Conservation (phyloP, 129 eudicot genomes). For the Arctium minus region DNA sequence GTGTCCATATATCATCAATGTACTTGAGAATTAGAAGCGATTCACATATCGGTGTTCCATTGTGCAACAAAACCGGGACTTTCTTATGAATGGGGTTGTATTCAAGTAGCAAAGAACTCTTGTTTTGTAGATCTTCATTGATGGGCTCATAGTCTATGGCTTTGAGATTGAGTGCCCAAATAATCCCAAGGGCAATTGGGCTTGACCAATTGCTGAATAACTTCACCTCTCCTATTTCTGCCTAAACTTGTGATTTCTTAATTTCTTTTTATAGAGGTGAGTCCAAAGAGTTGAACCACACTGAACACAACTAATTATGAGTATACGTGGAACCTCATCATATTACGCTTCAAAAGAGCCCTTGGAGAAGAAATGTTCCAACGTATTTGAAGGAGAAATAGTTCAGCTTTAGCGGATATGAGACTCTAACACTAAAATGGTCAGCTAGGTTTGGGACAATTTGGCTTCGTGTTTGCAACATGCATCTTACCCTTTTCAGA, state of each 20-base stretch:
- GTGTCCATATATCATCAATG: conserved; percentile 53
- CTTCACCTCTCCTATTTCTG: conserved; percentile 47
- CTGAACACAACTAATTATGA: no score
- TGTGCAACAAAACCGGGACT: conserved; percentile 59
- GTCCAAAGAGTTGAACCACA: background rate
- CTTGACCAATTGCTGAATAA: conserved; percentile 69
- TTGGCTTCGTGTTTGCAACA: background rate
- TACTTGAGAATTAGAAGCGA: conserved; percentile 47
- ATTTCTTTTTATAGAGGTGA: background rate
- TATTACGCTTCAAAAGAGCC: background rate
- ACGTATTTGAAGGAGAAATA: background rate
- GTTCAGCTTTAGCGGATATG: background rate
- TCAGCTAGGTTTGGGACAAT: background rate
- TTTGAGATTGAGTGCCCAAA: conserved; percentile 57
- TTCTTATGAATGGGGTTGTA: conserved; percentile 56
- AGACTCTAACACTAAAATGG: background rate
- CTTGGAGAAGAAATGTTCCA: background rate
- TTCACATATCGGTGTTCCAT: conserved; percentile 51
- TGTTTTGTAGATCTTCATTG: conserved; percentile 38
- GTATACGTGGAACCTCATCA: background rate
- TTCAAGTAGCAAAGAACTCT: conserved; percentile 39
- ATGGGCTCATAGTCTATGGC: conserved; percentile 43
- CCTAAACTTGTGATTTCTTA: no score
- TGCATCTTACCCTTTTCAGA: background rate
- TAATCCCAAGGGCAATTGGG: conserved; percentile 49